Base-by-base conservation (phyloP, 306 rosid species). In the Dicorynia guianensis region DNA sequence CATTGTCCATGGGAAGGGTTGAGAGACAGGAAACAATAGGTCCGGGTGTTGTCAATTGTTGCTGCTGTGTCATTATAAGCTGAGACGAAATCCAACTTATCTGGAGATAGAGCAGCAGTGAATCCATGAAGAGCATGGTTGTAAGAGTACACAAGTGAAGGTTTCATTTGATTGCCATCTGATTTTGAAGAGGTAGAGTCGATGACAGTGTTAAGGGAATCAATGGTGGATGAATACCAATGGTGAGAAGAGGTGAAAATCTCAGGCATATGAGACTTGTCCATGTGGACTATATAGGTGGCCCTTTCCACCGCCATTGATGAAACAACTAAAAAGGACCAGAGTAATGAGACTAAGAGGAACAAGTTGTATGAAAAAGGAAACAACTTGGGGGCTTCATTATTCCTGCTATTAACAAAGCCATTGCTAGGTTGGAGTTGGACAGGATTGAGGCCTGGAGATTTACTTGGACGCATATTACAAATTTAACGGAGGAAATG, bases 211-310 rank as follows among this genome's bases (percentile, higher is more conserved):
- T 42, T 46, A 8, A 63, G 35, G 14, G 61, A 79, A 47, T 48
- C 35, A 13, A 55, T 60, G 13, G 50, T 43, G 25, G 68, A 62
- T 7, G 36, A 79, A 38, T 79, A 72, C 78, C 83, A 72, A 0
- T 19, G 18, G 2, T 71, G 62, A 38, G 44, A 63, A 34, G 10
- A 56, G 7, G 38, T 34, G 17, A 63, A 72, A 12, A 40, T 20
- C 39, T 47, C 42, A 14, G 74, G 83, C 78, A 71, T 64, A 33
- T 0, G 6, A 17, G 76, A 61, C 38, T 25, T 69, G 57, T 78
- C 72, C 77, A 78, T 78, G 49, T 63, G 71, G 5, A 70, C 63
- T 20, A 61, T 62, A 8, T 69, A 61, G n/a, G 72, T 61, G 30
- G 30, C 30, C 30, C 30, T 25, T 25, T 25, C 53, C 46, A 10